Conservation (phyloP, 1,284 basidiomycete genomes). For the Tilletiaria anomala region DNA sequence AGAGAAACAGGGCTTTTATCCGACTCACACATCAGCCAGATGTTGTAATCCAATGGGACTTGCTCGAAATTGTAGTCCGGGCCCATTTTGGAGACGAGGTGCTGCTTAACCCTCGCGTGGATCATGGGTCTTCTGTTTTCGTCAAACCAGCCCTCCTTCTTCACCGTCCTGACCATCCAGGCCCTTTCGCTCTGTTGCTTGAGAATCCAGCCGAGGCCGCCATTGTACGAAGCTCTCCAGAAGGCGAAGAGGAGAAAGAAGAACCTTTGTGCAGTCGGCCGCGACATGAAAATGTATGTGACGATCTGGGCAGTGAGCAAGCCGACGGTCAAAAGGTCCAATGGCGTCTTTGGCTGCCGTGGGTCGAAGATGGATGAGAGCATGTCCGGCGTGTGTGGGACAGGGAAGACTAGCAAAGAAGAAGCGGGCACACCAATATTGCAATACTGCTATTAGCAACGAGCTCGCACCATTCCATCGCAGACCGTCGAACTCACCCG, state of each 20-base stretch:
- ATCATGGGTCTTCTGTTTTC: slow-evolving; percentile 51
- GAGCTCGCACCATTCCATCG: not conserved
- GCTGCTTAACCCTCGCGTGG: slow-evolving; percentile 66
- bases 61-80: slow-evolving; percentile 77
- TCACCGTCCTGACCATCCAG: slow-evolving; percentile 75
- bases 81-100: slow-evolving; percentile 81
- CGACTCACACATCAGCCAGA: slow-evolving; percentile 87
- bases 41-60: slow-evolving; percentile 19
- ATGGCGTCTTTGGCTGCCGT: slow-evolving; percentile 70
- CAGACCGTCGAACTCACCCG: not conserved
- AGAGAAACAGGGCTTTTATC: too few species aligned
- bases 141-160: slow-evolving; percentile 75
- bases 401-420: slow-evolving; percentile 59
- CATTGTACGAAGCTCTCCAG: slow-evolving; percentile 84
- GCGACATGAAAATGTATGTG: slow-evolving; percentile 53
- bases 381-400: slow-evolving; percentile 89
- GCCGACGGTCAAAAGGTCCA: slow-evolving; percentile 72
- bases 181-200: slow-evolving; percentile 83
- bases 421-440: not conserved
- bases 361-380: slow-evolving; percentile 81
- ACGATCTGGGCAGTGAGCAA: slow-evolving; percentile 63
- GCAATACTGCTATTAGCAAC: not conserved
- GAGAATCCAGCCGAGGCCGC: slow-evolving; percentile 80
- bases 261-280: slow-evolving; percentile 44
- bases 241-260: slow-evolving; percentile 79